Base-by-base conservation (phyloP, 192 early-diverging fungal genomes). In the Oehlia diaphana region DNA sequence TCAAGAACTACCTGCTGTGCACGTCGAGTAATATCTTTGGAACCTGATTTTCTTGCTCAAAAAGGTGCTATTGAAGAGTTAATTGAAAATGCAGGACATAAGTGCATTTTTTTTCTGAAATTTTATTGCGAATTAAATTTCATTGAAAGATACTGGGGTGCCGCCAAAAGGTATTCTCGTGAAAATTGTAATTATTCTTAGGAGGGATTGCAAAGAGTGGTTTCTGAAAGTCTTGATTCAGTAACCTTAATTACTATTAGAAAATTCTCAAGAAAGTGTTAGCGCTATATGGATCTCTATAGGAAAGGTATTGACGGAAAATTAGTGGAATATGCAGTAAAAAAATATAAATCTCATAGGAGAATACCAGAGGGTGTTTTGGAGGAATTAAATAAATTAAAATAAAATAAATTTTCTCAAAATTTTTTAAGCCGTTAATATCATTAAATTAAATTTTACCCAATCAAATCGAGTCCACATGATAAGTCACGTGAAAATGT, bases 101-200 rank as follows among this genome's bases (percentile, higher is more conserved):
- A 26, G 58, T 82, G 68, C 67, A 72, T 62, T 68, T 82, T 80
- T 72, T 82, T 74, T 39, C 82, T 53, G 0, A 82, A 82, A 67
- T 82, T 82, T 72, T 44, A 82, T 58, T 82, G 72, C 76, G 65
- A 82, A 63, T 50, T 82, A 62, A 82, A 82, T 82, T 79, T 71
- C 71, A 77, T 80, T 76, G 74, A 83, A 70, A 66, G 65, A 72
- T 83, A 80, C 66, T 83, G 75, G 74, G 79, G 74, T 74, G 79
- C 82, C 10, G 68, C 63, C 33, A 83, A 80, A 62, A 28, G 71
- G 19, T 83, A 83, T 72, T 37, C 73, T 26, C 50, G 63, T 31
- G 69, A 71, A 58, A 37, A 80, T 65, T 83, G 79, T 63, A 61
- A 80, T 72, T 83, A 83, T 80, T 77, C 74, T 33, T 83, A 68